A percentile compares a stretch with the other conserved stretches of the same genome.
Evolutionary conservation across 192 early-diverging fungal genomes (phyloP).

Genomic region (Linnemannia elongata): DNA sequence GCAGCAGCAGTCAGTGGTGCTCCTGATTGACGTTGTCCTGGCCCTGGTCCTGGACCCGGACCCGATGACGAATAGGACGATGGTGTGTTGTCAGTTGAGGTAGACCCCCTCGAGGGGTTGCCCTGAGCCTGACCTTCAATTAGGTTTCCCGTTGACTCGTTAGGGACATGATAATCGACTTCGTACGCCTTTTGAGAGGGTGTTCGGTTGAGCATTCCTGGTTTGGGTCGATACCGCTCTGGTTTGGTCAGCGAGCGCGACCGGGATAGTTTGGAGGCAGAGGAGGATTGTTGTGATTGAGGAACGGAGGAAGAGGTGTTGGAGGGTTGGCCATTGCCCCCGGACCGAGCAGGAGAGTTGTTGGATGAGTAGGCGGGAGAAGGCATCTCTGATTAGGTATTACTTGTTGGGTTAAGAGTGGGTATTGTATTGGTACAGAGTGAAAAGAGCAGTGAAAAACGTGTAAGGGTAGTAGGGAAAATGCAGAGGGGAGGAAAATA

Average conservation of each 20-base stretch:
- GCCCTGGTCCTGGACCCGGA: not conserved
- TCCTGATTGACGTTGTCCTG: slow-evolving; percentile 1
- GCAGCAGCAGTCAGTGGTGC: slow-evolving; percentile 35
- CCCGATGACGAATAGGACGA: not conserved
- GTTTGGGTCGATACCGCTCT: slow-evolving; percentile 64
- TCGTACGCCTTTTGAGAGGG: slow-evolving; percentile 38
- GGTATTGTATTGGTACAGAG: not conserved
- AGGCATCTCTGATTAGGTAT: slow-evolving; percentile 1
- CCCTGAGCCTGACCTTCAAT: slow-evolving; percentile 13
- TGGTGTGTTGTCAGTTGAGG: not conserved
- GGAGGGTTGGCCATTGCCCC: not conserved
- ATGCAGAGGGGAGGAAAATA: not conserved
- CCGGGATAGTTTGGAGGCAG: slow-evolving; percentile 39
- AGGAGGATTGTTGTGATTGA: not conserved
- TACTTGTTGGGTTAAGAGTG: not conserved
- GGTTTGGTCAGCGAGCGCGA: slow-evolving; percentile 62
- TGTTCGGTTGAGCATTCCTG: slow-evolving; percentile 60
- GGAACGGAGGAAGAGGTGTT: not conserved
- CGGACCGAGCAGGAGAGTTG: not conserved
- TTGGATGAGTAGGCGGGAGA: not conserved
- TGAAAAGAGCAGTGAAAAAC: not conserved
- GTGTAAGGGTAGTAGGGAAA: not conserved
- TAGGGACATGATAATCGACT: slow-evolving; percentile 18
- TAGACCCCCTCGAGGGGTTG: slow-evolving; percentile 1
- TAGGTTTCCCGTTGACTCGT: slow-evolving; percentile 44